Evolutionary conservation across 768 basidiomycete genomes (phyloP).

Genomic region (Leccinellum rugosiceps): DNA sequence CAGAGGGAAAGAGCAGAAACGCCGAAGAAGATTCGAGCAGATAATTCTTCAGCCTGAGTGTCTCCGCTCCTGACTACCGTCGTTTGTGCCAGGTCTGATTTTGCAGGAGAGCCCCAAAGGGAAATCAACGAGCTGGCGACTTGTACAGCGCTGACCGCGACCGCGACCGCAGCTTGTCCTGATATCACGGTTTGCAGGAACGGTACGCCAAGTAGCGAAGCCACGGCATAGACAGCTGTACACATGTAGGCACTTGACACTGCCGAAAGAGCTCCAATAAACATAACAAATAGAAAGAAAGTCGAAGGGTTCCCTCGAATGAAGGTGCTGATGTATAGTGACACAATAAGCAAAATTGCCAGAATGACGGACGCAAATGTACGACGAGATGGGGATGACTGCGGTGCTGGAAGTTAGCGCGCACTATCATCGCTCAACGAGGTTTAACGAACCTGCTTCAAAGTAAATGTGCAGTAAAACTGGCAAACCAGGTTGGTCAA

Average conservation of each 20-base stretch:
- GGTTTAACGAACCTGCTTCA: slow-evolving; percentile 55
- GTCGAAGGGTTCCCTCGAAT: slow-evolving; percentile 46
- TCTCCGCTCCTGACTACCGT: slow-evolving; percentile 16
- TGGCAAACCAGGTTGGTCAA: slow-evolving; percentile 66
- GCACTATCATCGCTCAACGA: neutral
- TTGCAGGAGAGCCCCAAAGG: slow-evolving; percentile 43
- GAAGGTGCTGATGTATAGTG: slow-evolving; percentile 67
- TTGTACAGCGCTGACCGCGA: slow-evolving; percentile 76
- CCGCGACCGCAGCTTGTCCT: slow-evolving; percentile 83
- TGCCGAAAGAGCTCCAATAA: slow-evolving; percentile 58
- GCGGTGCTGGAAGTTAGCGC: slow-evolving; percentile 6
- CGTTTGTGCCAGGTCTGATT: slow-evolving; percentile 18
- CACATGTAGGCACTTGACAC: slow-evolving; percentile 74
- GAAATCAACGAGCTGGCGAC: slow-evolving; percentile 61
- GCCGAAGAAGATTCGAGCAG: slow-evolving; percentile 72
- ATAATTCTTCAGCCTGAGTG: slow-evolving; percentile 57
- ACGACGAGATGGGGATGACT: slow-evolving; percentile 63
- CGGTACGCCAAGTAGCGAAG: slow-evolving; percentile 71
- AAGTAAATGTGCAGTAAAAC: slow-evolving; percentile 67
- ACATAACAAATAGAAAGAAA: slow-evolving; percentile 65
- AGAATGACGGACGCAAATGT: slow-evolving; percentile 48
- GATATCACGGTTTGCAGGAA: slow-evolving; percentile 79
- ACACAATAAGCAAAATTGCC: slow-evolving; percentile 52
- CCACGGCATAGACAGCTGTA: slow-evolving; percentile 74
- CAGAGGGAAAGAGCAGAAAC: slow-evolving; percentile 66